Evolutionary conservation across 192 early-diverging fungal species (phyloP), one percentile per base, ranked within the genome.

Genomic region (Coemansia sp.): DNA sequence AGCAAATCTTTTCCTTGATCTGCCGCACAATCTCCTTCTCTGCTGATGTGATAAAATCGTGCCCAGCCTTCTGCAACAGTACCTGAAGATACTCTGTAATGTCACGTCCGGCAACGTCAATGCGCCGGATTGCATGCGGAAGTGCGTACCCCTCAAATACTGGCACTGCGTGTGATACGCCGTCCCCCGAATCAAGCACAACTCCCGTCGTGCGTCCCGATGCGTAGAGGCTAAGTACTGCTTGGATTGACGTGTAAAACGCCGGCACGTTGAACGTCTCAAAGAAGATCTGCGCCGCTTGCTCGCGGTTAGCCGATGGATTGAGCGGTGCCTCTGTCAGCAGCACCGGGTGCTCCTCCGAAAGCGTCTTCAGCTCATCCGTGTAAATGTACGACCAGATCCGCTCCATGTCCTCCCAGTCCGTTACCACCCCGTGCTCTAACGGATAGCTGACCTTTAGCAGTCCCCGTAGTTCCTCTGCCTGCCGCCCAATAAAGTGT

Each of bases 191-290:
- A 71, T 99, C 96, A 19, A 99, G 83, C 12, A 98, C 96, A 24
- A 99, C 86, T 51, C 97, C 97, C 8, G 97, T 99, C 14, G 97
- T 99, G 68, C 95, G 85, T 51, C 97, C 97, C 34, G 95, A 98
- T 7, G 95, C 93, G 67, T 99, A 96, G 83, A 99, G 87, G 66
- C 94, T 92, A 48, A 99, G 86, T 3, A 99, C 95, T 27, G 97
- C 97, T 80, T 99, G 97, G 62, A 99, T 93, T 49, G 94, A 95
- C 34, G 94, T 89, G 81, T 93, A 98, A 44, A 99, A 85, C 23
- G 97, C 95, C 4, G 97, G 97, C 12, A 96, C 94, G 52, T 99
- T 99, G 81, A 99, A 99, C 1, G 96, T 99, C 67, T 99, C 97
- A 67, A 99, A 99, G 74, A 99, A 94, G 61, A 98, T 93, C 71